Evolutionary conservation across 345 rosid genomes (phyloP).

Genomic region (Pugionium dolabratum): DNA sequence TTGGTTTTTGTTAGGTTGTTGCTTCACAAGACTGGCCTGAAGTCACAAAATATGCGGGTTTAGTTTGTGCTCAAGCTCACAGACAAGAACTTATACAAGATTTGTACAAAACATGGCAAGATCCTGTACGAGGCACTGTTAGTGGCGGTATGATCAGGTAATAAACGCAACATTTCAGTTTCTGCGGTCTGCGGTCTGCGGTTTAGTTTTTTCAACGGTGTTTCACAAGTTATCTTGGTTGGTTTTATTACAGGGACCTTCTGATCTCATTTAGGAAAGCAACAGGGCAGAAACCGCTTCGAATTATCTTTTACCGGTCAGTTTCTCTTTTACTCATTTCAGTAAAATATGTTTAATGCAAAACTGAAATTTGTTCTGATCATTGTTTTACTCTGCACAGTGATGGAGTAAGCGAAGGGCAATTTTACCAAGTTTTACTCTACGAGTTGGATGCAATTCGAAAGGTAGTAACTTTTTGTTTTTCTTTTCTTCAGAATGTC

Average conservation of each 20-base stretch:
- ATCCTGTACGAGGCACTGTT: conserved; percentile 92
- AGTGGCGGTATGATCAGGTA: conserved; percentile 99
- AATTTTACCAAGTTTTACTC: conserved; percentile 83
- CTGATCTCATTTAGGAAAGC: conserved; percentile 92
- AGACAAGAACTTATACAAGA: conserved; percentile 98
- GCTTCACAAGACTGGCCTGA: conserved; percentile 99
- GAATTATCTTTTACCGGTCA: conserved; percentile 96
- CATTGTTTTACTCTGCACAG: conserved; percentile 39
- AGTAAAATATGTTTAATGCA: background rate
- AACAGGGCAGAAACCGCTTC: conserved; percentile 94
- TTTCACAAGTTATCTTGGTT: conserved; percentile 2
- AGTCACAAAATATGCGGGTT: conserved; percentile 96
- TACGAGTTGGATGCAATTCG: conserved; percentile 85
- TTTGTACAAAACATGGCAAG: conserved; percentile 97
- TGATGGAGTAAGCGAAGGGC: conserved; percentile 99
- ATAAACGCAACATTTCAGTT: background rate
- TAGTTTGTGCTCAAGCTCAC: conserved; percentile 99
- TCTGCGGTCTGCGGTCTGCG: background rate
- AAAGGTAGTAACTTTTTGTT: conserved; percentile 53
- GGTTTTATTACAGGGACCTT: conserved; percentile 68
- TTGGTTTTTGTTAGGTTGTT: conserved; percentile 59
- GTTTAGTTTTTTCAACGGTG: background rate
- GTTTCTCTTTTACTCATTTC: conserved; percentile 20
- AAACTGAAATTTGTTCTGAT: background rate
- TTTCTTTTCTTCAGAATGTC: background rate